Evolutionary conservation across 257 asterid species (phyloP).

Genomic region (Fraxinus quadrangulata): DNA sequence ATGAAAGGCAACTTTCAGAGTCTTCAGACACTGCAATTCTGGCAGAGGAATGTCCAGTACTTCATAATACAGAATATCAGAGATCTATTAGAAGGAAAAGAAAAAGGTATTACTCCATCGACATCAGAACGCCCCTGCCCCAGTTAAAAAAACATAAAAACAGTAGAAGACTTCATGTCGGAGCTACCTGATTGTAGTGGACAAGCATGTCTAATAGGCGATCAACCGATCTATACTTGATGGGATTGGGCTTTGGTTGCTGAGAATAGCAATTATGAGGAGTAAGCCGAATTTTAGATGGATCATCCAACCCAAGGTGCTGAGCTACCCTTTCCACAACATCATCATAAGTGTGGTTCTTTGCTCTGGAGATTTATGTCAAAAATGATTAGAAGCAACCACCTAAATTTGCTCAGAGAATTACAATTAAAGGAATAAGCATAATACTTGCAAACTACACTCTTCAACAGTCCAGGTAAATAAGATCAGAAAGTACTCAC

Average conservation of each 20-base stretch:
- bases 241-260: conserved; percentile 93
- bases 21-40: too few species aligned
- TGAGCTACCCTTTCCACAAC: conserved; percentile 93
- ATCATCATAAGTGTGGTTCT: conserved; percentile 89
- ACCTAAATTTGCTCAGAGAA: too few species aligned
- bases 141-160: neutral
- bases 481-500: conserved; percentile 51
- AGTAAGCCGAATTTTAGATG: conserved; percentile 93
- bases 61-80: too few species aligned
- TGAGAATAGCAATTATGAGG: conserved; percentile 98
- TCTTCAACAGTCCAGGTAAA: conserved; percentile 19
- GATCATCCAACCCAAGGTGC: conserved; percentile 80
- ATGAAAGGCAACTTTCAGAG: too few species aligned
- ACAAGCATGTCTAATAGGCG: conserved; percentile 91
- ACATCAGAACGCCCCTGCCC: conserved; percentile 6
- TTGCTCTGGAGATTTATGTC: conserved; percentile 59
- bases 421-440: conserved; percentile 16
- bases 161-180: too few species aligned
- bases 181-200: conserved; percentile 92
- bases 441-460: conserved; percentile 23
- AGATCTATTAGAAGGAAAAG: neutral
- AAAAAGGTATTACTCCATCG: conserved; percentile 23
- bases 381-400: conserved; percentile 21
- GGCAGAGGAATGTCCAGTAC: too few species aligned
- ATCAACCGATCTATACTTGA: conserved; percentile 86